Conservation (phyloP, 1,284 basidiomycete genomes). For the Trichosporon asahii region DNA sequence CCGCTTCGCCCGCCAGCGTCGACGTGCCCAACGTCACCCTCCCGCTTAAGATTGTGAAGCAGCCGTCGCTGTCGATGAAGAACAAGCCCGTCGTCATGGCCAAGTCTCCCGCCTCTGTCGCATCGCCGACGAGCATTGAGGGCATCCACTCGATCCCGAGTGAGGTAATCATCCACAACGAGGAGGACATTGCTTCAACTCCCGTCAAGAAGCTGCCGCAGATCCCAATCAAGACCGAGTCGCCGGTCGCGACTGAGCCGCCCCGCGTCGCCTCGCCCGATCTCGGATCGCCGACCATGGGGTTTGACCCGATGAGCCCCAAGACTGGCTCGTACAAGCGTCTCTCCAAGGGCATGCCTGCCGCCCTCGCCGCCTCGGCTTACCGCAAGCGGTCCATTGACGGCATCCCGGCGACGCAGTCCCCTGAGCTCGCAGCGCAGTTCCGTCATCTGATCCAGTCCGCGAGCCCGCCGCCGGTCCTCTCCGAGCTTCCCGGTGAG, state of each 20-base stretch:
- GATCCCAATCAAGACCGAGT: too few species aligned
- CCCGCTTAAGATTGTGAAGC: constrained; percentile 1
- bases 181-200: not conserved
- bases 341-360: not conserved
- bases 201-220: not conserved
- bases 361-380: not conserved
- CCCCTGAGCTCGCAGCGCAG: not conserved
- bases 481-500: not conserved
- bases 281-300: not conserved
- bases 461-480: not conserved
- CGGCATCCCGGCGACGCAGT: not conserved
- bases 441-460: not conserved
- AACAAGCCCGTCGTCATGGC: not conserved
- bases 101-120: not conserved
- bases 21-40: not conserved
- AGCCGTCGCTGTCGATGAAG: constrained; percentile 2
- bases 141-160: not conserved
- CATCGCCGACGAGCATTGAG: not conserved
- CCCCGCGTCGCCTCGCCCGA: not conserved
- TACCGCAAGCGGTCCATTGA: not conserved
- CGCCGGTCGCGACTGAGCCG: not conserved
- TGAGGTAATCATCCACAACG: not conserved
- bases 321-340: not conserved
- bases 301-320: not conserved
- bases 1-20: not conserved